Base-by-base conservation (phyloP, 2,329 filamentous ascomycete genomes). In the Clarireedia sp. region DNA sequence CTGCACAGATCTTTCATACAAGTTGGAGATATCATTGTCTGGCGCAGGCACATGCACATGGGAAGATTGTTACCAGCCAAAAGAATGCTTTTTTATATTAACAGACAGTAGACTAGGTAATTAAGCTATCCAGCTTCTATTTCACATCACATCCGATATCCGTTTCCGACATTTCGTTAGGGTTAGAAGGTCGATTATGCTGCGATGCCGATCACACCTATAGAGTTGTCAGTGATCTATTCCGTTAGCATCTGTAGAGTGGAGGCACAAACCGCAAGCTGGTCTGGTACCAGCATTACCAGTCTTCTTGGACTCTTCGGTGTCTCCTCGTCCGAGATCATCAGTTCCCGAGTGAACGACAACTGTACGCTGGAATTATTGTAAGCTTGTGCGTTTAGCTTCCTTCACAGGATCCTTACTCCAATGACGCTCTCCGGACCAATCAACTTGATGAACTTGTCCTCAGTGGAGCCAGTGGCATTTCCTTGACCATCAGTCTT, bases 241-340 rank as follows among this genome's bases (percentile, higher is more conserved):
- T 10, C 12, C 29, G 1, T 33, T 33, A 10, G 29, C 12, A 14
- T 33, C 29, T 33, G 10, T 10, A 33, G 10, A 33, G 29, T 12
- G 10, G 9, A 33, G 29, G 29, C 10, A 33, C 29, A 33, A 33
- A 89, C 94, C 94, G 77, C 94, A 99, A 72, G 94, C 94, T 71
- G 94, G 94, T 71, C 94, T 89, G 67, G 78, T 74, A 68, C 94
- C 94, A 71, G 94, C 94, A 73, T 97, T 99, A 66, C 94, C 94
- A 63, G 94, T 99, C 86, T 95, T 96, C 80, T 95, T 90, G 69
- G 90, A 96, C 80, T 97, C 90, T 77, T 92, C 89, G 77, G 89
- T 85, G 66, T 77, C 89, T 69, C 90, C 90, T 81, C 88, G 89
- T 75, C 94, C 94, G 63, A 99, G 89, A 71, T 99, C 94, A 72